Evolutionary conservation across 768 basidiomycete genomes (phyloP).

Genomic region (Rhodotorula babjevae): DNA sequence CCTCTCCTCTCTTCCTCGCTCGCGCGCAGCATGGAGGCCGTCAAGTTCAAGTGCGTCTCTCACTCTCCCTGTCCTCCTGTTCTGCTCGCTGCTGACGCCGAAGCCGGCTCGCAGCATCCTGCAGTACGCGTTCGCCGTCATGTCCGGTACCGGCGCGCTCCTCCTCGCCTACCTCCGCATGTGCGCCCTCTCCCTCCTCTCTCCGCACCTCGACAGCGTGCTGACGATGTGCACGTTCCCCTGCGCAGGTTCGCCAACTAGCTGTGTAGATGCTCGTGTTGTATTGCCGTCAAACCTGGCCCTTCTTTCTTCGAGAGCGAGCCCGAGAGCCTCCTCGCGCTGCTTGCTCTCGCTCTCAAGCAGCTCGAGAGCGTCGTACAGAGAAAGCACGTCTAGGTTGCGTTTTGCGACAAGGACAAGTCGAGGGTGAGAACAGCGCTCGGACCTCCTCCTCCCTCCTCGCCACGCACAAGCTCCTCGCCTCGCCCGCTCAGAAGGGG

Average conservation of each 20-base stretch:
- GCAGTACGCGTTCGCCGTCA: conserved; percentile 49
- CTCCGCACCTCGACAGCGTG: not conserved
- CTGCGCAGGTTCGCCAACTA: conserved; percentile 2
- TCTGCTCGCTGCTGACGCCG: not conserved
- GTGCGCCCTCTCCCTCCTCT: conserved; percentile 6
- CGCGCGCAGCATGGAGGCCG: conserved; percentile 48
- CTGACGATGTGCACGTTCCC: not conserved
- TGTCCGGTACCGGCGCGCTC: conserved; percentile 47
- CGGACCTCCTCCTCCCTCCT: too few relatives aligned
- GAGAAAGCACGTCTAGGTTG: not conserved
- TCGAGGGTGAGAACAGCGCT: not conserved
- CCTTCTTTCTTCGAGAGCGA: too few relatives aligned
- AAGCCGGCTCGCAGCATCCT: conserved; percentile 41
- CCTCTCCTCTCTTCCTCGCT: not conserved
- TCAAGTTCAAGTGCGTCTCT: conserved; percentile 49
- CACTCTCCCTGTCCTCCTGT: not conserved
- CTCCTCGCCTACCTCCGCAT: conserved; percentile 44
- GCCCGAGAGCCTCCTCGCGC: too few relatives aligned
- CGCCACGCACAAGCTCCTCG: too few relatives aligned
- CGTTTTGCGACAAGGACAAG: not conserved
- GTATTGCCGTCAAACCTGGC: not conserved
- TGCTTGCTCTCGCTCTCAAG: too few relatives aligned
- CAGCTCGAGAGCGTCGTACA: too few relatives aligned
- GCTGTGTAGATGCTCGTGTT: not conserved
- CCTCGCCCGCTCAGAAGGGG: not conserved